These are phyloP conservation scores for Rhamnella rubrinervis DNA, from an alignment of 331 rosid species.

Conservation along the genomic window DNA sequence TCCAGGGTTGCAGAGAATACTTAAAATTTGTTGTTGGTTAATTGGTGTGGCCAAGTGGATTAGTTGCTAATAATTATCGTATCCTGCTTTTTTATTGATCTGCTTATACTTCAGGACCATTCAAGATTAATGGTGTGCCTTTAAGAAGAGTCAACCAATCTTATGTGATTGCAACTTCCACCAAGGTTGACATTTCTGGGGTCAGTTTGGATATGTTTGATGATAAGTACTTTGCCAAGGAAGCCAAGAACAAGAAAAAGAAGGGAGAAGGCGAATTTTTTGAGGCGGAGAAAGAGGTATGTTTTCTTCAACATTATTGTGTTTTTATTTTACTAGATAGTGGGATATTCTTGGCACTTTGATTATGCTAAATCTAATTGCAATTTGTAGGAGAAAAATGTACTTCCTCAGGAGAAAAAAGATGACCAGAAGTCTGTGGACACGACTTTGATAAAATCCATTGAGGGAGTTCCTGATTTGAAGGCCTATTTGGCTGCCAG, in stretches of 20 bases:
- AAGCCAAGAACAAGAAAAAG: conserved; percentile 24
- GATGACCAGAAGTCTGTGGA: conserved; percentile 67
- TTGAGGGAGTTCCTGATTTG: conserved; percentile 57
- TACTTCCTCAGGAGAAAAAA: conserved; percentile 56
- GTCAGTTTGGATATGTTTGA: conserved; percentile 31
- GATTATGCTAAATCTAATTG: background rate
- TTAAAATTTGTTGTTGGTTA: no score
- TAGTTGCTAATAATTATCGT: background rate
- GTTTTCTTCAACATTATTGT: background rate
- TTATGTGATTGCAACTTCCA: conserved; percentile 32
- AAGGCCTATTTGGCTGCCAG: conserved; percentile 65
- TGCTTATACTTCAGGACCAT: conserved; percentile 28
- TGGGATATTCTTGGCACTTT: background rate
- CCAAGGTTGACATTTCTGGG: conserved; percentile 34
- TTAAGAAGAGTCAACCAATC: conserved; percentile 35
- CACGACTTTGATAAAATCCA: conserved; percentile 41
- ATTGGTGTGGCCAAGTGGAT: no score
- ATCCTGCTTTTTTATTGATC: conserved; percentile 3
- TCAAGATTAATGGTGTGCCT: conserved; percentile 36
- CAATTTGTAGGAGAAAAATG: conserved; percentile 50
- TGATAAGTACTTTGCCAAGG: conserved; percentile 29
- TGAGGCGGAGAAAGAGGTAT: conserved; percentile 36
- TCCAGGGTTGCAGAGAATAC: no score
- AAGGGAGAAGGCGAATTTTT: conserved; percentile 35
- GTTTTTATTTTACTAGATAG: background rate